Evolutionary conservation across 1,284 basidiomycete genomes (phyloP), one percentile per base, ranked within the genome.

Genomic region (Fistulinella cinereoalba): DNA sequence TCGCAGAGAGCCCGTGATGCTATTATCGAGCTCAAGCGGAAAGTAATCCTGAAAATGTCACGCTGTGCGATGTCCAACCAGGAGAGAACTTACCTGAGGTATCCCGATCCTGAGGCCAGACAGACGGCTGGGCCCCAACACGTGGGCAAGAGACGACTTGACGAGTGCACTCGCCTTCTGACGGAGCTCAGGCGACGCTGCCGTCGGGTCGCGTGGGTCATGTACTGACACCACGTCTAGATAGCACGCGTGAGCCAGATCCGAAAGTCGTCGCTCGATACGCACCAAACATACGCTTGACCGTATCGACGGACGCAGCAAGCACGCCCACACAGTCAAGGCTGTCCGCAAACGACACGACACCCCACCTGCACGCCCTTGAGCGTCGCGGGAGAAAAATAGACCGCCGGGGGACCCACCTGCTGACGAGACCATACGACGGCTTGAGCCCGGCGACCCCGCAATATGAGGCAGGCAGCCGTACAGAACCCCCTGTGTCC

Each of bases 401-500:
- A 27, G 18, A 44, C 40, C 6, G 31, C n/a, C 12, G 4, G 15
- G 24, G 45, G 11, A 51, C 65, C n/a, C 40, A 88, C 85, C 94
- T 80, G 58, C 89, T 92, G 32, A 99, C 70, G 38, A 97, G 70
- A 0, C 96, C 96, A 58, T 98, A 98, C 0, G 93, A 95, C 0
- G 96, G 96, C 62, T 99, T 99, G 42, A 98, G 70, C 0, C 95
- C 96, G 4, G 89, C 82, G 0, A 97, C 75, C 3, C 95, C 94
- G 58, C 93, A 97, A 64, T 97, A 98, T 1, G 92, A 85, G 0
- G 95, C 95, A 0, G 96, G 97, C 2, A 99, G 72, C 27, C 96
- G 80, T 5, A 90, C 85, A 6, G 95, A 98, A 1, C 96, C 97
- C 6, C 96, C 97, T 0, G 97, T 99, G 62, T 99, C 96, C 1